Evolutionary conservation across 805 yeast species (phyloP), one percentile per base, ranked within the genome.

Genomic region (Zygotorulaspora florentina): DNA sequence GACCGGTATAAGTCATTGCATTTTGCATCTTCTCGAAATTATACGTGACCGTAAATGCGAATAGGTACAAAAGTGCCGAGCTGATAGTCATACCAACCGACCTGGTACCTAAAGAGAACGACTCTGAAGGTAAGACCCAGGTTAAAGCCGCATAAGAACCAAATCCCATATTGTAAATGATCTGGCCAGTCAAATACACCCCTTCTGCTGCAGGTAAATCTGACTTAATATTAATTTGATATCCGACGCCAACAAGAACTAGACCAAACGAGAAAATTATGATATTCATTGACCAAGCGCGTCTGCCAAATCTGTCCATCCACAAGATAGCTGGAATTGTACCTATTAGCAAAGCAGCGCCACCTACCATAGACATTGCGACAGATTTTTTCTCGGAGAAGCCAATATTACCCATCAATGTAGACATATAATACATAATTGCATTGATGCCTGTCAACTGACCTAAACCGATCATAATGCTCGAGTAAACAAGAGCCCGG

Each of bases 401-500:
- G 6, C 85, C 85, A 56, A 81, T 77, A 28, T 69, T 65, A 2
- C 55, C 59, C 79, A 81, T 75, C 57, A 81, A 66, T 2, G 75
- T 76, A 38, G 83, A 74, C 77, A 80, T 73, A 63, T 81, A 77
- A 68, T 80, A 81, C 77, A 80, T 72, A 47, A 81, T 75, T 33
- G 81, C 85, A 56, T 81, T 81, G 55, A 81, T 76, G 69, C 86
- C 86, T 3, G 85, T 80, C 66, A 81, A 73, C 61, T 81, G 87
- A 42, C 83, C 83, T 45, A 79, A 68, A 53, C 74, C 64, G 45
- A 79, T 72, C 84, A 80, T 79, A 53, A 76, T 71, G 42, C 69
- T 68, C 8, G 85, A 73, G 58, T 79, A 80, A 16, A 77, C 62
- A 37, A 81, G 68, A 9, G 85, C 82, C 57, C 85, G 75, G 52